Evolutionary conservation across 208 protist species (phyloP).

Genomic region (Kentomonas sorsogonicus): DNA sequence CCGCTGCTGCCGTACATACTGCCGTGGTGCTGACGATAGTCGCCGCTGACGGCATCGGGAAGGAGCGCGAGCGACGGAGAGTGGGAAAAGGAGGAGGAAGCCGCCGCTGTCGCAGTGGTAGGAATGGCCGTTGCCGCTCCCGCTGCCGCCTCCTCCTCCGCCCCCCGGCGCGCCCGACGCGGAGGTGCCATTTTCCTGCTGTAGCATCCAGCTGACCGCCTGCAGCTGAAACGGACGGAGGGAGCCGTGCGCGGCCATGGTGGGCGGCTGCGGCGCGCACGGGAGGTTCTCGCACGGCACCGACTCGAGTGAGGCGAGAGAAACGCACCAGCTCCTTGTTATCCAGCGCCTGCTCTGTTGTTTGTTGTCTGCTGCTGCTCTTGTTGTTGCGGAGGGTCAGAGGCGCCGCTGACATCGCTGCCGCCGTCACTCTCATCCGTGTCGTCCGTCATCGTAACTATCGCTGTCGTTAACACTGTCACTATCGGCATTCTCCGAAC

Average conservation of each 20-base stretch:
- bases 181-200: too few species aligned
- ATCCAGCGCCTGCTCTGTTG: too few species aligned
- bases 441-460: too few species aligned
- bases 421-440: neutral
- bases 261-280: neutral
- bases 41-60: too few species aligned
- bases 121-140: too few species aligned
- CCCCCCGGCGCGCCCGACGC: too few species aligned
- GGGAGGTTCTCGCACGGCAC: neutral
- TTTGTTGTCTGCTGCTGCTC: neutral
- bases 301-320: neutral
- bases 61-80: too few species aligned
- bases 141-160: too few species aligned
- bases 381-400: neutral
- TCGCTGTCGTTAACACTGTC: neutral
- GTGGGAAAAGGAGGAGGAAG: too few species aligned
- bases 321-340: constrained; percentile 2
- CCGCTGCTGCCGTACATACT: neutral
- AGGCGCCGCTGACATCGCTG: neutral
- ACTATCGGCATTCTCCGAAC: neutral
- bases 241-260: neutral
- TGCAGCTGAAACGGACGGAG: constrained; percentile 6
- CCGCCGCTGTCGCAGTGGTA: too few species aligned
- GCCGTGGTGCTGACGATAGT: neutral
- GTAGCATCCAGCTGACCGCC: constrained; percentile 1